These are phyloP conservation scores for Gynandropsis gynandra DNA, from an alignment of 345 rosid species.

Conservation along the genomic window DNA sequence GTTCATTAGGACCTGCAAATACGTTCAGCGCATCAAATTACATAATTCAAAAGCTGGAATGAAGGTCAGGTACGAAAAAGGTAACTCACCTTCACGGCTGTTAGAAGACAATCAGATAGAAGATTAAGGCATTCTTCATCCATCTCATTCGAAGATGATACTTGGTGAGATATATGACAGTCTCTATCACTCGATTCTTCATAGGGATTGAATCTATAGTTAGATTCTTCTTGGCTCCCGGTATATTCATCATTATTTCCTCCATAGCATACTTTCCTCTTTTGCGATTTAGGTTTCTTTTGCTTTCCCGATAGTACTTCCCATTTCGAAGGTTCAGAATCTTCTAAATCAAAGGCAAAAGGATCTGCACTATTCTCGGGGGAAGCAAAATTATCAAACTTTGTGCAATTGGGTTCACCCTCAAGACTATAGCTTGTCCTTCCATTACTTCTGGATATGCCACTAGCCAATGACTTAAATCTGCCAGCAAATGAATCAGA, in stretches of 20 bases:
- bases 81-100: slow-evolving; percentile 79
- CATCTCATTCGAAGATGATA: slow-evolving; percentile 30
- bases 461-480: slow-evolving; percentile 35
- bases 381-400: slow-evolving; percentile 25
- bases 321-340: slow-evolving; percentile 70
- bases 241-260: slow-evolving; percentile 31
- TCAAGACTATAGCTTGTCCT: slow-evolving; percentile 31
- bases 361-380: slow-evolving; percentile 66
- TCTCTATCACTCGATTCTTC: slow-evolving; percentile 34
- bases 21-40: slow-evolving; percentile 8
- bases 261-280: slow-evolving; percentile 30
- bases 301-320: slow-evolving; percentile 49
- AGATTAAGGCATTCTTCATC: slow-evolving; percentile 51
- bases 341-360: slow-evolving; percentile 75
- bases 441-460: slow-evolving; percentile 29
- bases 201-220: slow-evolving; percentile 22
- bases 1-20: slow-evolving; percentile 82
- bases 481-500: slow-evolving; percentile 44
- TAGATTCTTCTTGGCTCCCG: no score
- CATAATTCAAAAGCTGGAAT: slow-evolving; percentile 4
- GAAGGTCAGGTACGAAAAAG: no score
- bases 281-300: slow-evolving; percentile 34
- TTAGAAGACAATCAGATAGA: slow-evolving; percentile 76
- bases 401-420: slow-evolving; percentile 29
- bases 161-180: slow-evolving; percentile 28